These are phyloP conservation scores for Boechera stricta DNA, from an alignment of 345 rosid genomes.

Conservation along the genomic window DNA sequence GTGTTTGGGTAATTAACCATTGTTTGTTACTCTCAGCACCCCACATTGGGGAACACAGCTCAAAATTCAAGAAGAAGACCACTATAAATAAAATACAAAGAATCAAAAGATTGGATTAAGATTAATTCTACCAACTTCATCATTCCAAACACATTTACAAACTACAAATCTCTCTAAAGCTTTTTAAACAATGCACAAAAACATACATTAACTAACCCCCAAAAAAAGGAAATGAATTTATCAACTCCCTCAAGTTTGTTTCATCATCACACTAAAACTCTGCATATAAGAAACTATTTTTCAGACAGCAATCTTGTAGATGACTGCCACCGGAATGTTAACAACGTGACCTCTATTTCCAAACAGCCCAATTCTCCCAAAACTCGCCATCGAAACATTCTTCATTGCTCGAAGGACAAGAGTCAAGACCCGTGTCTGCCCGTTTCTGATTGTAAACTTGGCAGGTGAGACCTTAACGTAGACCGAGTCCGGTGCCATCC, in stretches of 20 bases:
- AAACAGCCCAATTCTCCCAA: slow-evolving; percentile 78
- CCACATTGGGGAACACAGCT: neutral
- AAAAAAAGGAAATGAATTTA: slow-evolving; percentile 9
- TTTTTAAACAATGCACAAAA: slow-evolving; percentile 26
- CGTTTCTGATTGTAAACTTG: slow-evolving; percentile 55
- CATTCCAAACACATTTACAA: slow-evolving; percentile 35
- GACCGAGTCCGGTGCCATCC: slow-evolving; percentile 79
- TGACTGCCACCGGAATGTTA: slow-evolving; percentile 79
- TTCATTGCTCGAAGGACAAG: slow-evolving; percentile 53
- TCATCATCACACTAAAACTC: slow-evolving; percentile 33
- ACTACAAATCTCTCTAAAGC: slow-evolving; percentile 32
- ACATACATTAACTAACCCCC: slow-evolving; percentile 13
- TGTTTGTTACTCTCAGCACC: neutral
- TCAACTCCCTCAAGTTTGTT: slow-evolving; percentile 37
- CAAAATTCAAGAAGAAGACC: neutral
- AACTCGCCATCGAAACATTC: slow-evolving; percentile 61
- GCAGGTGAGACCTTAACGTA: slow-evolving; percentile 70
- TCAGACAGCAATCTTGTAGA: slow-evolving; percentile 49
- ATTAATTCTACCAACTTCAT: slow-evolving; percentile 26
- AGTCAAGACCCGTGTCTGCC: slow-evolving; percentile 63
- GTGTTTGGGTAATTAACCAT: neutral
- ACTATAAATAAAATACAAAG: neutral
- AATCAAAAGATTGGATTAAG: slow-evolving; percentile 29
- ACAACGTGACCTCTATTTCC: slow-evolving; percentile 75
- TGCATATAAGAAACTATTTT: slow-evolving; percentile 16